Conservation (phyloP, 1,284 basidiomycete genomes). For the Ceratobasidium theobromae region DNA sequence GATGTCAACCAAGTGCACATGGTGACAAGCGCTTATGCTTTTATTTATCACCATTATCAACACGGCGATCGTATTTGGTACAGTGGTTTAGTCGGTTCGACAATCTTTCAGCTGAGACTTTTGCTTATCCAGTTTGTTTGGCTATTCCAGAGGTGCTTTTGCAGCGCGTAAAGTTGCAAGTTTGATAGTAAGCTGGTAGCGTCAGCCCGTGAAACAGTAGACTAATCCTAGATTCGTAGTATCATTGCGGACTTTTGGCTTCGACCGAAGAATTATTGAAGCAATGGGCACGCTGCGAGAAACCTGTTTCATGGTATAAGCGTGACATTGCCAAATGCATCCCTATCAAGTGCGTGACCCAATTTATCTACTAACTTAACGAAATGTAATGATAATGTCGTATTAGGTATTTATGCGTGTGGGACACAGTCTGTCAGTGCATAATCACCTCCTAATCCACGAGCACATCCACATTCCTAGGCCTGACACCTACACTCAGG, state of each 20-base stretch:
- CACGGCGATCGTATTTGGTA: not conserved
- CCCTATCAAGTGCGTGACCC: slow-evolving; percentile 6
- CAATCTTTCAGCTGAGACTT: not conserved
- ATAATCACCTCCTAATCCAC: not conserved
- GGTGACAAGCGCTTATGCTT: not conserved
- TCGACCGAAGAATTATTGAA: not conserved
- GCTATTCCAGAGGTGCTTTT: slow-evolving; percentile 26
- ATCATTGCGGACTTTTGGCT: not conserved
- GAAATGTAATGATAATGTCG: not conserved
- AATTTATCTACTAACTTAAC: not conserved
- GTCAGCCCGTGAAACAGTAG: not conserved
- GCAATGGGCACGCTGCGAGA: slow-evolving; percentile 10
- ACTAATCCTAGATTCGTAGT: not conserved
- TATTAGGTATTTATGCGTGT: not conserved
- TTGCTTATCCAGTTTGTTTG: not conserved
- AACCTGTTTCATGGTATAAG: not conserved
- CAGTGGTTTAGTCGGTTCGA: not conserved
- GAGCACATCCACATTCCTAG: not conserved
- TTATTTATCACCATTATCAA: not conserved
- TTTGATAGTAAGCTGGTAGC: slow-evolving; percentile 11
- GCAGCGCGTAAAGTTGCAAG: slow-evolving; percentile 30
- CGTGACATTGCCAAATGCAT: not conserved
- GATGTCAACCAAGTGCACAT: not conserved
- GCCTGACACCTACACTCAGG: not conserved
- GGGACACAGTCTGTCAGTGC: not conserved